Conservation (phyloP, 345 rosid genomes). For the Capsella bursapastoris region DNA sequence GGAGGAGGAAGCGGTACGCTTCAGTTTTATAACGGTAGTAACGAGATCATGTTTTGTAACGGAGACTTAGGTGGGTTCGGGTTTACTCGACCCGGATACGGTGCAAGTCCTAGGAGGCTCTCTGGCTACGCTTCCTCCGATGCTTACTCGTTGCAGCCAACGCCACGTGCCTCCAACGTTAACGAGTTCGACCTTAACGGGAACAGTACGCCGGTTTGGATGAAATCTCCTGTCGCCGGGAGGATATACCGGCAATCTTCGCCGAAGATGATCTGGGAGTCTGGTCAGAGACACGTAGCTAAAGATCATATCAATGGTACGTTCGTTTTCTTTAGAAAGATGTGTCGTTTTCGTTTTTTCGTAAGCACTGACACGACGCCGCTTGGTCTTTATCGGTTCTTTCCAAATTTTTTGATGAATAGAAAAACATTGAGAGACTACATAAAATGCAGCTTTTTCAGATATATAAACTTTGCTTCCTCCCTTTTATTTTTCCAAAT, state of each 20-base stretch:
- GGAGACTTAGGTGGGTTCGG: conserved; percentile 61
- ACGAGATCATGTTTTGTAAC: conserved; percentile 57
- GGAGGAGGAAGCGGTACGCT: conserved; percentile 57
- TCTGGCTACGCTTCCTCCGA: conserved; percentile 81
- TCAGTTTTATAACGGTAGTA: conserved; percentile 45
- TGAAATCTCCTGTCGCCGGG: conserved; percentile 48
- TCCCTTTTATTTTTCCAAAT: conserved; percentile 24
- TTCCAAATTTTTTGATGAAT: conserved; percentile 2
- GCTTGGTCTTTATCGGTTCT: conserved; percentile 8
- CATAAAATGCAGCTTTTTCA: conserved; percentile 36
- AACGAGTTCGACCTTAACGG: conserved; percentile 49
- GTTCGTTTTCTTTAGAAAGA: conserved; percentile 25
- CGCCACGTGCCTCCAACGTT: conserved; percentile 58
- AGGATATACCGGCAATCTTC: conserved; percentile 77
- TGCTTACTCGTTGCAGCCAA: conserved; percentile 66
- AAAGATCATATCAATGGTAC: conserved; percentile 59
- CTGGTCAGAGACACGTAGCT: conserved; percentile 43
- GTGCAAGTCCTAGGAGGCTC: conserved; percentile 52
- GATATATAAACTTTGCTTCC: conserved; percentile 24
- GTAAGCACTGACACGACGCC: conserved; percentile 48
- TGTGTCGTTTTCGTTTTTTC: conserved; percentile 26
- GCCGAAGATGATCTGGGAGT: conserved; percentile 55
- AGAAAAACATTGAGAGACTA: conserved; percentile 24
- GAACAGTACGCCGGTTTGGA: conserved; percentile 45
- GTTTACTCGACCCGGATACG: conserved; percentile 52